Conservation (phyloP, 1,284 basidiomycete species). For the Puccinia horiana region DNA sequence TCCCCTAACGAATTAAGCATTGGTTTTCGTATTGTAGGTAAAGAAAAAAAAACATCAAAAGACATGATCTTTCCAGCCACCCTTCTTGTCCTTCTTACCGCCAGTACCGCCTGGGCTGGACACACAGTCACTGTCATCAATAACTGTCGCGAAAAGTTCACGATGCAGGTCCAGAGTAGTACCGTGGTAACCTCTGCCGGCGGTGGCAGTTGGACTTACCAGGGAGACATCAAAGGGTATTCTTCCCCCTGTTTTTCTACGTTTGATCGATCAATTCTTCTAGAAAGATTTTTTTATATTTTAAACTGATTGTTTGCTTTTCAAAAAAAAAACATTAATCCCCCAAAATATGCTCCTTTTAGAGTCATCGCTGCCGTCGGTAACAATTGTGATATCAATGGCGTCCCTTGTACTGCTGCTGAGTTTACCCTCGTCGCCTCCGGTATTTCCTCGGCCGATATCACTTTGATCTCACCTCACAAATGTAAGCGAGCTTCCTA, state of each 20-base stretch:
- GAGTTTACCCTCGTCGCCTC: conserved; percentile 31
- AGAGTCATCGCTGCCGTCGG: conserved; percentile 30
- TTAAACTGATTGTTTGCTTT: neutral
- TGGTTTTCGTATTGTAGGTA: neutral
- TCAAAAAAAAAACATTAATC: no score
- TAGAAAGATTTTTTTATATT: neutral
- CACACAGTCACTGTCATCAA: conserved; percentile 25
- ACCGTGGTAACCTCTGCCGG: neutral
- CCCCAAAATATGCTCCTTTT: neutral
- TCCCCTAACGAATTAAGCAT: neutral
- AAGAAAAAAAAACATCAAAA: neutral
- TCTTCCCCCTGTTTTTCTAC: neutral
- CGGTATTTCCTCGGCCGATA: conserved; percentile 34
- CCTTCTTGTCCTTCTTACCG: neutral
- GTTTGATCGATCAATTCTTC: neutral
- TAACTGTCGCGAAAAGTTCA: conserved; percentile 18
- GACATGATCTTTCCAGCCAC: neutral
- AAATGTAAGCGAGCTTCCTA: neutral
- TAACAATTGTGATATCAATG: conserved; percentile 38
- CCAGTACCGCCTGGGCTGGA: neutral
- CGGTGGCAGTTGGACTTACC: conserved; percentile 16
- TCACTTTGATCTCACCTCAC: conserved; percentile 42
- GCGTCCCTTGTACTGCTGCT: conserved; percentile 20
- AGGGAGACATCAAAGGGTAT: conserved; percentile 39
- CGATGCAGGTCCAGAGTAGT: conserved; percentile 39